Conservation (phyloP, 2,329 filamentous ascomycete genomes). For the Esteya vermicola region DNA sequence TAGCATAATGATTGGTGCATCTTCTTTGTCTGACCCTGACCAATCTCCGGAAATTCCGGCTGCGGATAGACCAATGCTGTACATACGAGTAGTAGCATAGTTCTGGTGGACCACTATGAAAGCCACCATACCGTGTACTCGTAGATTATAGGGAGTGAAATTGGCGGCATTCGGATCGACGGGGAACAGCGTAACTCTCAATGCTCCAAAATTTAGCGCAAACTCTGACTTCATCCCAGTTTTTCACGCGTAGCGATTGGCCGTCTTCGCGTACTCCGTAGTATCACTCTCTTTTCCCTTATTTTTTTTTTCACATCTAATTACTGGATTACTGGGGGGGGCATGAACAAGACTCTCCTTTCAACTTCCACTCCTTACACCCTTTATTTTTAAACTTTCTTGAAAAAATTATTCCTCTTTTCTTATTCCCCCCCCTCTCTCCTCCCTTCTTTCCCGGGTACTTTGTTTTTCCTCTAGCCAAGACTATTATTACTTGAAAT, state of each 20-base stretch:
- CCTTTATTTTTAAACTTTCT: neutral
- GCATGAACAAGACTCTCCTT: no score
- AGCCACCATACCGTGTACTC: no score
- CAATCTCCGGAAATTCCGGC: slow-evolving; percentile 5
- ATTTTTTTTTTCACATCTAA: no score
- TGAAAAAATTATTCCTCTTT: neutral
- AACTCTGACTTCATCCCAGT: neutral
- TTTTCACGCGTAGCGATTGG: neutral
- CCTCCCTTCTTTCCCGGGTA: no score
- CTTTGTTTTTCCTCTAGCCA: no score
- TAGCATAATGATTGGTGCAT: no score
- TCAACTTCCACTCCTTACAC: no score
- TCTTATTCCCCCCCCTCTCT: neutral
- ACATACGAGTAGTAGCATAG: no score
- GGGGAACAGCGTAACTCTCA: neutral
- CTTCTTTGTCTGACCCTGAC: no score
- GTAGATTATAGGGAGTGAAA: slow-evolving; percentile 1
- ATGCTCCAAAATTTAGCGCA: neutral
- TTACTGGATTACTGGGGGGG: no score
- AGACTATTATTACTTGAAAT: no score
- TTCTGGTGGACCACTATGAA: neutral
- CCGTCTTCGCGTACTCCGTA: neutral
- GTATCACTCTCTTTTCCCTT: no score
- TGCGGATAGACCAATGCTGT: neutral
- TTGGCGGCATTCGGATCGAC: slow-evolving; percentile 4